phyloP scores from a whole-genome alignment of 306 rosid genomes.

The Cyamopsis tetragonoloba region DNA sequence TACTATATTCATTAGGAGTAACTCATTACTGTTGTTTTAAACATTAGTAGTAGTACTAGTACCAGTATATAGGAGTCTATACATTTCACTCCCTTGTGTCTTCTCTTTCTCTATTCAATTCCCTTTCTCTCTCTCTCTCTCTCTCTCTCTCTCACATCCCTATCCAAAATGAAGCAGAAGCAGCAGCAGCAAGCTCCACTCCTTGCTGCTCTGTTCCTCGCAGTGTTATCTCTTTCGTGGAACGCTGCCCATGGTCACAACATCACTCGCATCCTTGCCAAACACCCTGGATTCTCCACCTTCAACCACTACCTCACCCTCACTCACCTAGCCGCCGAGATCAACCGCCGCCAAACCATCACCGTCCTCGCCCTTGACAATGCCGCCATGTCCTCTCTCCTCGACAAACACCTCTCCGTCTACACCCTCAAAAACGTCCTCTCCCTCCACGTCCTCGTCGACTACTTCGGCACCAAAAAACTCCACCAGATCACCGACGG shows the following conservation, averaged over 20 bases:
- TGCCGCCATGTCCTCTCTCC: slow-evolving; percentile 70
- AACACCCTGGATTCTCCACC: slow-evolving; percentile 70
- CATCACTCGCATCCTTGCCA: slow-evolving; percentile 68
- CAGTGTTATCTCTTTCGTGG: slow-evolving; percentile 21
- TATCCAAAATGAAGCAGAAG: neutral
- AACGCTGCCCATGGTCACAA: slow-evolving; percentile 47
- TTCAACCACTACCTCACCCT: slow-evolving; percentile 85
- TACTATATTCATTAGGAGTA: too few species aligned
- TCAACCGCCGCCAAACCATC: slow-evolving; percentile 90
- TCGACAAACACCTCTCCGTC: slow-evolving; percentile 55
- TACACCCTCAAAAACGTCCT: slow-evolving; percentile 70
- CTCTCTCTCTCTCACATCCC: neutral
- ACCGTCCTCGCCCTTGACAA: slow-evolving; percentile 90
- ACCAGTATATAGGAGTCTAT: too few species aligned
- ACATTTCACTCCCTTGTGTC: too few species aligned
- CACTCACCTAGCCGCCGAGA: slow-evolving; percentile 87
- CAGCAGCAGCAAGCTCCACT: neutral
- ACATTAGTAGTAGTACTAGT: too few species aligned
- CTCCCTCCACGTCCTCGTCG: slow-evolving; percentile 81
- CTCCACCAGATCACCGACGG: slow-evolving; percentile 82
- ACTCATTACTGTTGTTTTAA: too few species aligned
- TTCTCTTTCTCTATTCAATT: neutral
- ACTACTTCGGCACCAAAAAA: slow-evolving; percentile 83
- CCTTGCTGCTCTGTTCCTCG: slow-evolving; percentile 21
- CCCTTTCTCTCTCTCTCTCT: neutral